Evolutionary conservation across 2,329 filamentous ascomycete species (phyloP).

Genomic region (Clonostachys rosea): DNA sequence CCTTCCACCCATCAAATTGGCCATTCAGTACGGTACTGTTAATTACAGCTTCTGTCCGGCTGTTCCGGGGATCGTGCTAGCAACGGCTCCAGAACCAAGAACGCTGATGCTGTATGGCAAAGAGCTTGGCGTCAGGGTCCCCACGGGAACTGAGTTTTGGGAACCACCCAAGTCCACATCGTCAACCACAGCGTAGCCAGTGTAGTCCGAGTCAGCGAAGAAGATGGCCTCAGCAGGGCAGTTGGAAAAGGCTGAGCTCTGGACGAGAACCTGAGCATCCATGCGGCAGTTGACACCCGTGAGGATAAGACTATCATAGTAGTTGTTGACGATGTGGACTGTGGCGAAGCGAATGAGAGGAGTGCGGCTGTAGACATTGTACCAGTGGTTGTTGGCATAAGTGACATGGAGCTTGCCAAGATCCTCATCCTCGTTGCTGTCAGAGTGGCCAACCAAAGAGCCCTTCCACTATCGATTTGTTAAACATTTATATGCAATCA

Average conservation of each 20-base stretch:
- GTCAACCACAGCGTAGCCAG: constrained; percentile 29
- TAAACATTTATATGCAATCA: neutral
- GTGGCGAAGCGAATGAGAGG: constrained; percentile 57
- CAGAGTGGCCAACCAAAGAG: constrained; percentile 54
- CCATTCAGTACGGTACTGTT: no score
- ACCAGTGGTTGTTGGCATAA: constrained; percentile 55
- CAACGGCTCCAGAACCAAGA: constrained; percentile 1
- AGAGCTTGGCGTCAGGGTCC: constrained; percentile 3
- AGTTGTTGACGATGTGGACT: constrained; percentile 37
- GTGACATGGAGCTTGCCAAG: constrained; percentile 52
- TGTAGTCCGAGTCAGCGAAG: constrained; percentile 26
- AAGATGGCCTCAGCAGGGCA: constrained; percentile 19
- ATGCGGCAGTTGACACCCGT: constrained; percentile 48
- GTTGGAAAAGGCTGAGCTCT: constrained; percentile 43
- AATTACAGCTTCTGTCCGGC: no score
- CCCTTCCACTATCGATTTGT: constrained; percentile 32
- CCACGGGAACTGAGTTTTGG: constrained; percentile 18
- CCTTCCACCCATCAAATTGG: no score
- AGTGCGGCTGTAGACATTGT: constrained; percentile 52
- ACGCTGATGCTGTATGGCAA: constrained; percentile 3
- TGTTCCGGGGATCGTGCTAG: no score
- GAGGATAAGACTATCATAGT: constrained; percentile 32
- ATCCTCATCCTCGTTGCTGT: constrained; percentile 52
- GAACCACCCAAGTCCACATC: constrained; percentile 38
- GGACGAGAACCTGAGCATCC: constrained; percentile 46